phyloP scores from a whole-genome alignment of 169 alveolate genomes.

The Cryptosporidium andersoni region DNA sequence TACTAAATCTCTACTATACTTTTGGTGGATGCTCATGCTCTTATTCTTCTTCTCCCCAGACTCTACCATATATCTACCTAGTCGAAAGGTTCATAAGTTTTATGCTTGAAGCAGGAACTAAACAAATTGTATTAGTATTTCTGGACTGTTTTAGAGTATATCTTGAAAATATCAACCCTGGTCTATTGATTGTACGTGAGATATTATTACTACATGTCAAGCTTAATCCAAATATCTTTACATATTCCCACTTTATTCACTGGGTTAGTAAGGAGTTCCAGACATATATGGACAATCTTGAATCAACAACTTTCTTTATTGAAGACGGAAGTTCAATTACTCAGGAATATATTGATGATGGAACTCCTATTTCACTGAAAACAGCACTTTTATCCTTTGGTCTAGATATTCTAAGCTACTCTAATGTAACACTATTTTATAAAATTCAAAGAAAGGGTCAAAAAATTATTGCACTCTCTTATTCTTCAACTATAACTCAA shows the following conservation, averaged over 20 bases:
- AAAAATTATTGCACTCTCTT: slow-evolving; percentile 56
- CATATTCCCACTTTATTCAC: slow-evolving; percentile 15
- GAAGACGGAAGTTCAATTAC: slow-evolving; percentile 69
- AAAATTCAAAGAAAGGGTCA: slow-evolving; percentile 60
- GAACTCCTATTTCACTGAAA: slow-evolving; percentile 11
- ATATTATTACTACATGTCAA: slow-evolving; percentile 30
- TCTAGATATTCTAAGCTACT: slow-evolving; percentile 57
- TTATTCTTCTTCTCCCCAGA: slow-evolving; percentile 23
- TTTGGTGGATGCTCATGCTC: not conserved
- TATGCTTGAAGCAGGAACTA: slow-evolving; percentile 62
- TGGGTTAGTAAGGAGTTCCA: slow-evolving; percentile 61
- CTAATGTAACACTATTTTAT: slow-evolving; percentile 47
- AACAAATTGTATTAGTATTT: slow-evolving; percentile 30
- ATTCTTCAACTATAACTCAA: slow-evolving; percentile 36
- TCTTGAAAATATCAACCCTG: slow-evolving; percentile 57
- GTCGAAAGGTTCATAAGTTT: slow-evolving; percentile 58
- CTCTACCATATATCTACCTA: slow-evolving; percentile 49
- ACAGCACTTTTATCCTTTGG: slow-evolving; percentile 50
- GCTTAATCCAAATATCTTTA: slow-evolving; percentile 28
- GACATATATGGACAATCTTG: slow-evolving; percentile 13
- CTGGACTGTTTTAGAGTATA: slow-evolving; percentile 13
- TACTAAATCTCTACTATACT: slow-evolving; percentile 41
- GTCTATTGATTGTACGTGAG: slow-evolving; percentile 22
- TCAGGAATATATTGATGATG: slow-evolving; percentile 29
- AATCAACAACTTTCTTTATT: slow-evolving; percentile 41